Evolutionary conservation across 352 stramenopile genomes (phyloP), one percentile per base, ranked within the genome.

Genomic region (Globisporangium paroecandrum): DNA sequence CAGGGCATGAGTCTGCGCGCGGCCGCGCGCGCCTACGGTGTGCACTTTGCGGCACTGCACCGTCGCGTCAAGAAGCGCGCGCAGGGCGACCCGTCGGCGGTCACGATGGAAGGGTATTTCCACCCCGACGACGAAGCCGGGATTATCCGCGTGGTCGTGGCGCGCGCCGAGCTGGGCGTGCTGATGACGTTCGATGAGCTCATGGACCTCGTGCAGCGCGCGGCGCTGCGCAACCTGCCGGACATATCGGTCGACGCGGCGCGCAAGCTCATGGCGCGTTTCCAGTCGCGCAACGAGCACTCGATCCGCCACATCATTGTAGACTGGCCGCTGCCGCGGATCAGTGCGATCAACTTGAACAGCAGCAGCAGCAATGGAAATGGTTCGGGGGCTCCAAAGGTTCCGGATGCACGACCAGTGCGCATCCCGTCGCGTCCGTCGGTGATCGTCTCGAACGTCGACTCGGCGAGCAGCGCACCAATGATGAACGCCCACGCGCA

Each of bases 151-250:
- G 79, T 90, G 8, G 73, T 90, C 0, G 69, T 83, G 13, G 80
- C 80, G 57, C 79, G 75, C 29, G 80, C 80, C 3, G 79, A 90
- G 55, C 36, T 90, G 43, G 82, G 82, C 24, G 80, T 90, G 29
- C 58, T 87, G 32, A 89, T 90, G 82, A 84, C 75, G n/a, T 89
- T 87, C 58, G 79, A 83, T 4, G 82, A 90, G 64, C 61, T 90
- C 34, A 82, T 86, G 68, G 70, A 79, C 27, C 72, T 90, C 13
- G 71, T 90, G 25, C 77, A 87, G 55, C 77, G 80, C 7, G 62
- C 76, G 1, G 80, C 80, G 24, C 62, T 89, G 25, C 77, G 77
- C 10, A 91, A 91, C 38, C 55, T 91, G 18, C 83, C 83, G 0
- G 77, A 89, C 27, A 66, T 91, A 7, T 86, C 83, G 3, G 74